Conservation (phyloP, 2,329 filamentous ascomycete species). For the Colletotrichum neosansevieriae region DNA sequence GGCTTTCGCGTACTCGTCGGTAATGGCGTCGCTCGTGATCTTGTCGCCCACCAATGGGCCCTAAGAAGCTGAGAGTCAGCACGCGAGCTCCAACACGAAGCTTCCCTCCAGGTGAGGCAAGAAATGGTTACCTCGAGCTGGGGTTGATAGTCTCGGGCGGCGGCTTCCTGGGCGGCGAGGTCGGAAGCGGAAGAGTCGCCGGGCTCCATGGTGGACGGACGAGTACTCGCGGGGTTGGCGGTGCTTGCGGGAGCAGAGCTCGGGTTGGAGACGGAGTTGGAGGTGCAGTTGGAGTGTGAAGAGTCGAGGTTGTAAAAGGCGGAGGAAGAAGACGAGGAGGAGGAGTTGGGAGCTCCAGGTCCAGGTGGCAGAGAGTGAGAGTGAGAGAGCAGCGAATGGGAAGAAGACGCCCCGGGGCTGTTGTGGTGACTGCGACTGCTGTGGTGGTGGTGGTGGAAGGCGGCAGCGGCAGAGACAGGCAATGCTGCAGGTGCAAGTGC, state of each 20-base stretch:
- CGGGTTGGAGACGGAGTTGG: slow-evolving; percentile 18
- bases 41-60: slow-evolving; percentile 86
- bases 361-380: not conserved
- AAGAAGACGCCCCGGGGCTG: slow-evolving; percentile 29
- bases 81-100: not conserved
- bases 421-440: not conserved
- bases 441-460: not conserved
- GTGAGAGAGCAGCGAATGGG: slow-evolving; percentile 13
- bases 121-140: slow-evolving; percentile 61
- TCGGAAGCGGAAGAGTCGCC: slow-evolving; percentile 55
- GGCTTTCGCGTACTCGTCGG: slow-evolving; percentile 87
- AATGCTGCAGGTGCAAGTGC: no score
- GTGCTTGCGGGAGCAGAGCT: slow-evolving; percentile 21
- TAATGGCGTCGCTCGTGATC: slow-evolving; percentile 80
- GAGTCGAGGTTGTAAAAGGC: slow-evolving; percentile 33
- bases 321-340: slow-evolving; percentile 28
- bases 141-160: slow-evolving; percentile 70
- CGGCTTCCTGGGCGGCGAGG: slow-evolving; percentile 69
- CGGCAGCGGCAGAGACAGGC: no score
- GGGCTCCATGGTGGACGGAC: slow-evolving; percentile 43
- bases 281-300: not conserved
- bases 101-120: not conserved
- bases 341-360: slow-evolving; percentile 5
- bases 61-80: slow-evolving; percentile 58
- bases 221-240: slow-evolving; percentile 53